phyloP scores from a whole-genome alignment of 129 eudicot species.

The Pseudognaphalium luteoalbum region DNA sequence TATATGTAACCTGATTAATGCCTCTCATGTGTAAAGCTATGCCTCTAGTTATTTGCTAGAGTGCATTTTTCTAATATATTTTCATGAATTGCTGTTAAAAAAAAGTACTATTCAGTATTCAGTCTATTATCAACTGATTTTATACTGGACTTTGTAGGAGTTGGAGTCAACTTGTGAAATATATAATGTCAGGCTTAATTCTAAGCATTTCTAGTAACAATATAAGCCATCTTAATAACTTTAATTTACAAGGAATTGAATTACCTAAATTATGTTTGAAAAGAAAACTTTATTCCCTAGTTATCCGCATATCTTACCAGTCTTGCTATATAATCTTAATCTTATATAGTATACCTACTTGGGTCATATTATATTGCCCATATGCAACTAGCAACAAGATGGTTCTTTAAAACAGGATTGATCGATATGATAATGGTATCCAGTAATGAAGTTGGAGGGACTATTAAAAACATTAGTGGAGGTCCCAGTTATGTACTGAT shows the following conservation, averaged over 20 bases:
- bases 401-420: constrained; percentile 12
- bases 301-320: constrained; percentile 14
- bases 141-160: too few relatives aligned
- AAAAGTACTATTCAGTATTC: too few relatives aligned
- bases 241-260: background rate
- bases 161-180: too few relatives aligned
- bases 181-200: background rate
- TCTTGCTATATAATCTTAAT: background rate
- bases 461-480: constrained; percentile 28
- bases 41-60: too few relatives aligned
- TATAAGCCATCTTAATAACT: too few relatives aligned
- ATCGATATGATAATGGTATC: constrained; percentile 26
- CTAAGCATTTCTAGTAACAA: background rate
- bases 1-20: too few relatives aligned
- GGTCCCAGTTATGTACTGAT: constrained; percentile 12
- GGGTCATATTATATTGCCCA: constrained; percentile 21
- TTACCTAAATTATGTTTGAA: background rate
- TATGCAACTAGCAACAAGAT: constrained; percentile 9
- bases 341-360: constrained; percentile 15
- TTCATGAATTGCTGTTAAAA: too few relatives aligned
- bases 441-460: constrained; percentile 30
- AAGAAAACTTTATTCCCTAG: background rate
- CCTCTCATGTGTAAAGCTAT: too few relatives aligned
- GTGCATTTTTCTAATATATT: too few relatives aligned
- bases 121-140: too few relatives aligned